These are phyloP conservation scores for Raphanus sativus DNA, from an alignment of 345 rosid genomes.

Conservation along the genomic window DNA sequence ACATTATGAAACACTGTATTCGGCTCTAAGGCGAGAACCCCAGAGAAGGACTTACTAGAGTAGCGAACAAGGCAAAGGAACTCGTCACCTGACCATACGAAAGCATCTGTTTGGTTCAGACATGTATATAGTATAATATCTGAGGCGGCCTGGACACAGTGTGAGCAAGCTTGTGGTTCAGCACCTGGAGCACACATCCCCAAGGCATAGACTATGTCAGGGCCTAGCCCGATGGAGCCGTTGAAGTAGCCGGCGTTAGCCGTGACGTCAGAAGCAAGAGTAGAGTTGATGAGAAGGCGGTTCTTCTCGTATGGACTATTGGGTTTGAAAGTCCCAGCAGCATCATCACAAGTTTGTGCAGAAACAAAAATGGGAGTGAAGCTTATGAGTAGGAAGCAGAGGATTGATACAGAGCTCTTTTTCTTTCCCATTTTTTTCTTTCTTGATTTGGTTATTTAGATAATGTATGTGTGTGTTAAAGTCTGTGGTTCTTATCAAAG, in stretches of 20 bases:
- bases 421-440: conserved; percentile 11
- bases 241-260: conserved; percentile 12
- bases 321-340: conserved; percentile 16
- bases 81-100: conserved; percentile 31
- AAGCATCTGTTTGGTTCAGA: conserved; percentile 35
- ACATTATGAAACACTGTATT: fast-evolving
- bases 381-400: conserved; percentile 16
- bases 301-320: conserved; percentile 35
- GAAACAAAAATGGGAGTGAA: conserved; percentile 1
- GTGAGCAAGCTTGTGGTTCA: conserved; percentile 12
- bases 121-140: conserved; percentile 15
- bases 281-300: conserved; percentile 19
- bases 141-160: conserved; percentile 32
- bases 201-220: not conserved
- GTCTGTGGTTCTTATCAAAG: not conserved
- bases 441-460: not conserved
- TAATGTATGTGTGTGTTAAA: not conserved
- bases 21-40: not conserved
- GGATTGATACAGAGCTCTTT: conserved; percentile 4
- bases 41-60: conserved; percentile 27
- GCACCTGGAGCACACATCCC: conserved; percentile 22
- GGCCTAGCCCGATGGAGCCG: not conserved
- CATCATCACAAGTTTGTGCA: conserved; percentile 16
- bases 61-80: conserved; percentile 46
- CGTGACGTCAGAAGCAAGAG: conserved; percentile 21